phyloP scores from a whole-genome alignment of 2,329 filamentous ascomycete genomes.

The Trichoderma guizhouense region DNA sequence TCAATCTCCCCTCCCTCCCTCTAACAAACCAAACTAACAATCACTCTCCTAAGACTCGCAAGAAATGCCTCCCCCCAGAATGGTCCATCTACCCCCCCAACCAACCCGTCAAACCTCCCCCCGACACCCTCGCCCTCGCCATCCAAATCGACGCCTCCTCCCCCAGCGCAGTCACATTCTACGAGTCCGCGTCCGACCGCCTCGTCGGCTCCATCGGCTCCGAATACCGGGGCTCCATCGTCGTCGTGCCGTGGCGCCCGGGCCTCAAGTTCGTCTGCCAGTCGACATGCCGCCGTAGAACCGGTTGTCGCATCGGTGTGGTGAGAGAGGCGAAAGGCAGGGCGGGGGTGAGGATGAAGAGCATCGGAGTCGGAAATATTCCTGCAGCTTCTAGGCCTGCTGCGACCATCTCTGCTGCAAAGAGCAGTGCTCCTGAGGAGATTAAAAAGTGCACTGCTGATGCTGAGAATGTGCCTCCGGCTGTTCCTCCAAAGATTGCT shows the following conservation, averaged over 20 bases:
- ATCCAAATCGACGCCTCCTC: slow-evolving; percentile 5
- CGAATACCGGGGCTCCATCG: slow-evolving; percentile 11
- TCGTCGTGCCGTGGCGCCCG: slow-evolving; percentile 8
- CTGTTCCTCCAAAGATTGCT: not conserved
- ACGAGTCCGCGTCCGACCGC: not conserved
- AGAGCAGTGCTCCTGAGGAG: not conserved
- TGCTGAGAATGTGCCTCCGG: not conserved
- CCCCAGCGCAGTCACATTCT: not conserved
- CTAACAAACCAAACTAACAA: not conserved
- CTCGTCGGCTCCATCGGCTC: slow-evolving; percentile 11
- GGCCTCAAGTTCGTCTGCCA: slow-evolving; percentile 1
- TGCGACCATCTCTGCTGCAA: not conserved
- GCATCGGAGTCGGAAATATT: not conserved
- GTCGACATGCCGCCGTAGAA: not conserved
- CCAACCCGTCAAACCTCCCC: not conserved
- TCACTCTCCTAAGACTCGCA: not conserved
- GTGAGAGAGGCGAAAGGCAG: not conserved
- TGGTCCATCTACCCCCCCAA: slow-evolving; percentile 11
- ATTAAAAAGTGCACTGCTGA: not conserved
- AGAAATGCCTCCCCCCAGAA: slow-evolving; percentile 4
- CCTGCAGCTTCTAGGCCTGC: not conserved
- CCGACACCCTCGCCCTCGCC: slow-evolving; percentile 10
- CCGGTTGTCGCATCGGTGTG: not conserved
- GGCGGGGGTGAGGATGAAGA: not conserved
- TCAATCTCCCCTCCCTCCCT: not conserved